Conservation (phyloP, 2,329 filamentous ascomycete genomes). For the Arthrobotrys conoides region DNA sequence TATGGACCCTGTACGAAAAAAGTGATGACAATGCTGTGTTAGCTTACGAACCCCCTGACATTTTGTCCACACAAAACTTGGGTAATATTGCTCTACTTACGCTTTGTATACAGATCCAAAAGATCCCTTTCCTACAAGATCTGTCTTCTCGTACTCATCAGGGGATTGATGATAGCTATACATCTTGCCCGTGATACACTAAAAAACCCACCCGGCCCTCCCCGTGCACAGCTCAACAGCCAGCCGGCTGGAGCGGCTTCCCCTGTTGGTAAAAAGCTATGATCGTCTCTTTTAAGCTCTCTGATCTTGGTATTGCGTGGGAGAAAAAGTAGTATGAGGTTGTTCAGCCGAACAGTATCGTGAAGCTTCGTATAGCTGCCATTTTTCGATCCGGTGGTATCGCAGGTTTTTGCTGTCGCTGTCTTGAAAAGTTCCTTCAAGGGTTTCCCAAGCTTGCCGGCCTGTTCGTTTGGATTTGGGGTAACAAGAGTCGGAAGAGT, state of each 20-base stretch:
- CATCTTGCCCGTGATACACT: conserved; percentile 47
- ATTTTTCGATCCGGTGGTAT: conserved; percentile 40
- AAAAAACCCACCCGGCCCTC: conserved; percentile 38
- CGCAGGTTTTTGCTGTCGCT: conserved; percentile 51
- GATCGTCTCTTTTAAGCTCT: conserved; percentile 38
- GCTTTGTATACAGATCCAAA: conserved; percentile 65
- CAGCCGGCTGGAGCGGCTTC: conserved; percentile 42
- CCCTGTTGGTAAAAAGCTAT: conserved; percentile 45
- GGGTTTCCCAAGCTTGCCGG: conserved; percentile 39
- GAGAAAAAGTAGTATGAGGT: conserved; percentile 30
- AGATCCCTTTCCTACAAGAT: conserved; percentile 64
- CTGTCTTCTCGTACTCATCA: conserved; percentile 60
- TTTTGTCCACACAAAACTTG: conserved; percentile 1
- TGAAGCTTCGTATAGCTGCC: conserved; percentile 36
- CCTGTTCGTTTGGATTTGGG: conserved; percentile 42
- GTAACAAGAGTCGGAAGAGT: conserved; percentile 46
- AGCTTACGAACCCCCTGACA: conserved; percentile 28
- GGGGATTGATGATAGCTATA: conserved; percentile 49
- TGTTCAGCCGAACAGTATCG: conserved; percentile 52
- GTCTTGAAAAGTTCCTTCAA: conserved; percentile 32
- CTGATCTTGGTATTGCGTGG: conserved; percentile 25
- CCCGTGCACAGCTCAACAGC: conserved; percentile 52
- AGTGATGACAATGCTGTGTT: not conserved
- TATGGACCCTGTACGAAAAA: conserved; percentile 61
- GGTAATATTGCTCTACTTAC: conserved; percentile 52